Evolutionary conservation across 2,329 filamentous ascomycete genomes (phyloP).

Genomic region (Sporothrix protearum): DNA sequence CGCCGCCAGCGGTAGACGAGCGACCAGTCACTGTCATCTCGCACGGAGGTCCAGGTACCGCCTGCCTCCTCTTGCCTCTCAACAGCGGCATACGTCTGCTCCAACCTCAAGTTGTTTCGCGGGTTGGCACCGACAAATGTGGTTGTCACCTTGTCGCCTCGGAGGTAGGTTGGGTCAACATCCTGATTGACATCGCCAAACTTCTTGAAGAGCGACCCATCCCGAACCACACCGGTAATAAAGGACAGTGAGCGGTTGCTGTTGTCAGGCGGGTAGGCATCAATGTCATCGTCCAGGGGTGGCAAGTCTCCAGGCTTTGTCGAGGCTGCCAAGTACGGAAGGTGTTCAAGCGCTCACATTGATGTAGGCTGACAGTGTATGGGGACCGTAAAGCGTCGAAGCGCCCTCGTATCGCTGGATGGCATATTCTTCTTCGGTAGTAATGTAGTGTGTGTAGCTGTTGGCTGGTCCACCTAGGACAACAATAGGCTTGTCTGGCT

Average conservation of each 20-base stretch:
- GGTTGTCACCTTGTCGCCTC: slow-evolving; percentile 56
- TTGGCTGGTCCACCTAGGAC: slow-evolving; percentile 86
- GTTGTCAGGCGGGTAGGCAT: slow-evolving; percentile 71
- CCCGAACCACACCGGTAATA: slow-evolving; percentile 73
- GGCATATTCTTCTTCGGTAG: slow-evolving; percentile 48
- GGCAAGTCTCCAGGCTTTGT: slow-evolving; percentile 30
- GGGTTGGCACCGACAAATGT: slow-evolving; percentile 86
- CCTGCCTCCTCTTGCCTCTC: slow-evolving; percentile 50
- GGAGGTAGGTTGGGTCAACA: slow-evolving; percentile 50
- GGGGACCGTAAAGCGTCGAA: slow-evolving; percentile 79
- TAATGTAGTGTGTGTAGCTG: slow-evolving; percentile 61
- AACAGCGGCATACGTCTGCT: slow-evolving; percentile 72
- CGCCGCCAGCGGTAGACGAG: slow-evolving; percentile 77
- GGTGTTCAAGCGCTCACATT: slow-evolving; percentile 68
- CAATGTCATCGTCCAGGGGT: slow-evolving; percentile 40
- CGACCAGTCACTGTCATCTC: slow-evolving; percentile 78
- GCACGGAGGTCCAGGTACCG: slow-evolving; percentile 60
- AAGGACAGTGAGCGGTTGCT: slow-evolving; percentile 70
- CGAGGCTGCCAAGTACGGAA: slow-evolving; percentile 61
- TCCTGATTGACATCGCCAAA: slow-evolving; percentile 67
- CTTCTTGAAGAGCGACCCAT: slow-evolving; percentile 59
- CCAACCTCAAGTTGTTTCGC: slow-evolving; percentile 78
- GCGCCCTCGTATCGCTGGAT: slow-evolving; percentile 77
- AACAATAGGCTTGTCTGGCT: slow-evolving; percentile 52
- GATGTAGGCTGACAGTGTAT: slow-evolving; percentile 82